Percentiles rank a stretch among this genome's conserved stretches.
Evolutionary conservation across 352 stramenopile species (phyloP).

Genomic region (Pythium grandisporangium): DNA sequence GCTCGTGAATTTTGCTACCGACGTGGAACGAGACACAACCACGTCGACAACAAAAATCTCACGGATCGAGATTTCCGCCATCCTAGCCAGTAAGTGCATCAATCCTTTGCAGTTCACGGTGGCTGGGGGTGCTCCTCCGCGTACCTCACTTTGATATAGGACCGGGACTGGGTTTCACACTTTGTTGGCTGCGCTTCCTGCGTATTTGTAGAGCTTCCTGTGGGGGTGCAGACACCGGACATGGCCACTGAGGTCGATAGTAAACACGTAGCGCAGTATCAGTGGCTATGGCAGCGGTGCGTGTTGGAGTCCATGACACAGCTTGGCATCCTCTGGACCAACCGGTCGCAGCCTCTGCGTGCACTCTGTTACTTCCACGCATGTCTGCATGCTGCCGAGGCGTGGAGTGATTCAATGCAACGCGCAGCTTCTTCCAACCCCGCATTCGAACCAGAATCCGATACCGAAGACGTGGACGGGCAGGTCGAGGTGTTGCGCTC

Average conservation of each 20-base stretch:
- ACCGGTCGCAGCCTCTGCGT: conserved; percentile 26
- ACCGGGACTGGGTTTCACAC: conserved; percentile 4
- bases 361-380: conserved; percentile 53
- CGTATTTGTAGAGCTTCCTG: conserved; percentile 2
- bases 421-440: too few species aligned
- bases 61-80: neutral
- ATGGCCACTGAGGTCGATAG: conserved; percentile 1
- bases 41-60: neutral
- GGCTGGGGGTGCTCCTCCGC: too few species aligned
- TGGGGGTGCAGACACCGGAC: too few species aligned
- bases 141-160: too few species aligned
- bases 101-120: neutral
- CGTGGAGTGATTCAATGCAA: neutral
- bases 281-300: neutral
- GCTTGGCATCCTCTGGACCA: conserved; percentile 59
- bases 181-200: neutral
- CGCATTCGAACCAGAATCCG: too few species aligned
- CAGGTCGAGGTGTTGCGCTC: conserved; percentile 5
- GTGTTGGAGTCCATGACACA: conserved; percentile 46
- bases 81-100: neutral
- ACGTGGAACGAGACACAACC: neutral
- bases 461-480: conserved; percentile 4
- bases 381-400: conserved; percentile 13
- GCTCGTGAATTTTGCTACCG: too few species aligned
- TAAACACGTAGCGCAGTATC: too few species aligned